Conservation (phyloP, 768 basidiomycete genomes). For the Amanita rimosa region DNA sequence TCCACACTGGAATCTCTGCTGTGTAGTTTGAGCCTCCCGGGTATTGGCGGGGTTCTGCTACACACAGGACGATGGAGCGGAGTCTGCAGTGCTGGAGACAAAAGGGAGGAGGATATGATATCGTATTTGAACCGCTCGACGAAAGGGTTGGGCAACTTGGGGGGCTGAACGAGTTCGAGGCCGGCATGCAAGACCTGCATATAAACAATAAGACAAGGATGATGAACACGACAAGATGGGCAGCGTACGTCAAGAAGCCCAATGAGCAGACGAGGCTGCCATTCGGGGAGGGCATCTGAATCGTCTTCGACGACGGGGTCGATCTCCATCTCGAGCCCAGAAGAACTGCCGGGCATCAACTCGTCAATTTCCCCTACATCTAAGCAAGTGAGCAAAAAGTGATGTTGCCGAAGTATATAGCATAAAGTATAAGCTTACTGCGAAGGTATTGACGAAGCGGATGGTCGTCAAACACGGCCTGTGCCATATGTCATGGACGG, state of each 20-base stretch:
- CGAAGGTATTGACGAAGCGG: slow-evolving; percentile 64
- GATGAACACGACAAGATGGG: not conserved
- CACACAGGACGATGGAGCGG: slow-evolving; percentile 23
- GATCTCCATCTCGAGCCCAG: slow-evolving; percentile 26
- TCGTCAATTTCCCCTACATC: slow-evolving; percentile 50
- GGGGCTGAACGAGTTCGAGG: slow-evolving; percentile 22
- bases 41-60: slow-evolving; percentile 26
- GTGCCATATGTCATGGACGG: slow-evolving; percentile 42
- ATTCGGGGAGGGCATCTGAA: slow-evolving; percentile 21
- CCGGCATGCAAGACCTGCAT: slow-evolving; percentile 26
- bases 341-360: slow-evolving; percentile 44
- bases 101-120: slow-evolving; percentile 68
- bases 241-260: slow-evolving; percentile 4
- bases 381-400: slow-evolving; percentile 15
- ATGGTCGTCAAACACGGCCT: slow-evolving; percentile 68
- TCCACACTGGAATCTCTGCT: slow-evolving; percentile 33
- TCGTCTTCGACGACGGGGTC: slow-evolving; percentile 15
- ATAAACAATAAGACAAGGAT: not conserved
- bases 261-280: slow-evolving; percentile 21
- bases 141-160: slow-evolving; percentile 36
- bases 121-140: slow-evolving; percentile 79
- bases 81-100: slow-evolving; percentile 45
- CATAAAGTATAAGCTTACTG: slow-evolving; percentile 26
- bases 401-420: no score
- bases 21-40: slow-evolving; percentile 32